These are phyloP conservation scores for Trichoderma semiorbis DNA, from an alignment of 2,329 filamentous ascomycete genomes.

Conservation along the genomic window DNA sequence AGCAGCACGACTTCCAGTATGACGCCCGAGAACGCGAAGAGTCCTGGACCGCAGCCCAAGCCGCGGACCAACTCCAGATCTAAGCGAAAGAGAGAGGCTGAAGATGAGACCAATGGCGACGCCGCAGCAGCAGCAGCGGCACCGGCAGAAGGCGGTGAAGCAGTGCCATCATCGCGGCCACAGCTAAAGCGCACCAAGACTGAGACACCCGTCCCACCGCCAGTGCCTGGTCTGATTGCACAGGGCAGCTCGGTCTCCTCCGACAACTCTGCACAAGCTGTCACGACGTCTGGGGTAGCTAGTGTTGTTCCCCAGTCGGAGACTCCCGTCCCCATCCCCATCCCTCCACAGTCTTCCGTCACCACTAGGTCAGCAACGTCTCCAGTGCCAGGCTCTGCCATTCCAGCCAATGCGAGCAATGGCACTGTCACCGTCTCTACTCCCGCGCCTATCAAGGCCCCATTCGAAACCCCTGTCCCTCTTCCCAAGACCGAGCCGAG, in stretches of 20 bases:
- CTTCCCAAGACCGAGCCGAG: constrained; percentile 33
- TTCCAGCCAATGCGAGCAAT: constrained; percentile 17
- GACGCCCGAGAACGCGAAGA: constrained; percentile 28
- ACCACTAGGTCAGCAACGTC: constrained; percentile 32
- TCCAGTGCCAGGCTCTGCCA: constrained; percentile 27
- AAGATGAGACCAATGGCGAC: constrained; percentile 31
- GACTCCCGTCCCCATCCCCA: constrained; percentile 42
- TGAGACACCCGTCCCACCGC: constrained; percentile 54
- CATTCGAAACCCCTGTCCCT: constrained; percentile 37
- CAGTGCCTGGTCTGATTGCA: constrained; percentile 30
- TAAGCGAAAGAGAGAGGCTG: constrained; percentile 46
- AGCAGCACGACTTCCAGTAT: constrained; percentile 26
- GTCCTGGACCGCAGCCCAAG: constrained; percentile 27
- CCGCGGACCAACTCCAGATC: constrained; percentile 32
- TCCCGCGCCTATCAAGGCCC: constrained; percentile 31
- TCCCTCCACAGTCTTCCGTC: constrained; percentile 29
- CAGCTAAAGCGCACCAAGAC: constrained; percentile 52
- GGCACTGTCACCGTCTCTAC: constrained; percentile 24
- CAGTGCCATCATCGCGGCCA: constrained; percentile 35
- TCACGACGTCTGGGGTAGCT: constrained; percentile 22
- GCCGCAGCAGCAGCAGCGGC: constrained; percentile 20
- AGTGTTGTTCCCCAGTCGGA: constrained; percentile 31
- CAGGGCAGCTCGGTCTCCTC: constrained; percentile 30
- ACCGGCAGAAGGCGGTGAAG: constrained; percentile 24
- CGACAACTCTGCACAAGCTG: constrained; percentile 22